Evolutionary conservation across 169 alveolate species (phyloP), one percentile per base, ranked within the genome.

Genomic region (Eimeria maxima): DNA sequence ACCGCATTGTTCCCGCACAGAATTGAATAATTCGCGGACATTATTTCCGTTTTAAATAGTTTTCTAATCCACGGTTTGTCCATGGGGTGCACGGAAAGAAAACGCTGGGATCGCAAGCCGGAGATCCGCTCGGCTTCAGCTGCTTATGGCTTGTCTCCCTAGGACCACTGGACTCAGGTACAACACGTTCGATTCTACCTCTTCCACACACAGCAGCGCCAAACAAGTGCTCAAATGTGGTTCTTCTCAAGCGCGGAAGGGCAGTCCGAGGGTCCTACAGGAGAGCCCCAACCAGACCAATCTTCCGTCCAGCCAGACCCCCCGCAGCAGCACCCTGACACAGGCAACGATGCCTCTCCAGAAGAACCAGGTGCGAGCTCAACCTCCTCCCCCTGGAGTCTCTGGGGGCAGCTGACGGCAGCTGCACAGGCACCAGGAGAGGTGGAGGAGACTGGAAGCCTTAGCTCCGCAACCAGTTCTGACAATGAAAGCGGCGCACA

Each of bases 341-440:
- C 11, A 69, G 13, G 47, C 29, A 63, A 8, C 73, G 50, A 45
- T 5, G 11, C 16, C 73, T 22, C 88, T 10, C 5, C 88, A n/a
- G 42, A 76, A 18, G 60, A 29, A 42, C 57, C 88, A 29, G 63
- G 16, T 10, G 71, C 4, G 47, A 81, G 63, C 71, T 50, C 67
- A 18, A 57, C n/a, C 67, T 16, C 11, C 73, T 81, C 90, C 45
- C 71, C 71, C 11, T 81, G 90, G 90, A 22, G 24, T 45, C 50
- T 81, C 29, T 81, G 90, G 90, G 71, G 47, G 5, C 90, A 81
- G 90, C 13, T 81, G 67, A 47, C 90, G 45, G 67, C 90, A 38
- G 71, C 10, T 16, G 45, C 73, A n/a, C 73, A 81, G 6, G 11
- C 57, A 7, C 87, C 53, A 7, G n/a, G 29, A 45, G 90, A 53